Evolutionary conservation across 768 basidiomycete species (phyloP), one percentile per base, ranked within the genome.

Genomic region (Mrakia blollopis): DNA sequence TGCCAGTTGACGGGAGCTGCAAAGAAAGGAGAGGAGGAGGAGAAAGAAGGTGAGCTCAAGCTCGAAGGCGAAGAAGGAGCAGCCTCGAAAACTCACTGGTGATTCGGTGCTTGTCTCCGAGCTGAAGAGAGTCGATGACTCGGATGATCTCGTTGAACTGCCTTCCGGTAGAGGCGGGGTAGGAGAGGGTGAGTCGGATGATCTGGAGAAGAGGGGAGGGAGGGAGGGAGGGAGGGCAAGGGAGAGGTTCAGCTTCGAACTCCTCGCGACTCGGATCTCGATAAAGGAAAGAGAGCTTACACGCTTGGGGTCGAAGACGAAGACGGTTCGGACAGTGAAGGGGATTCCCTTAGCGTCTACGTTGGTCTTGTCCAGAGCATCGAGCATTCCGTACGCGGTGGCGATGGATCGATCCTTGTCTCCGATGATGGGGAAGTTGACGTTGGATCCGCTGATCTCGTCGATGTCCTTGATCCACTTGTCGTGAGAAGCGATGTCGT

Each of bases 321-420:
- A 99, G 78, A 99, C 97, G 11, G 94, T 97, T 78, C 97, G 91
- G 85, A 99, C 89, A 91, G 97, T 99, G 87, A 98, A 94, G 30
- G 97, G 97, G 62, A 98, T 87, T 67, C 94, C 93, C 79, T 83
- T 84, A 74, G 83, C 83, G 79, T 86, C 85, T 76, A 85, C 83
- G 80, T 86, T 99, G 74, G 94, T 95, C 61, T 90, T 88, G 85
- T 99, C 97, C 84, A 94, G 92, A 82, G 91, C 88, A 83, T 98
- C 97, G 76, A 98, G 87, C 96, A 98, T 98, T 83, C 97, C 95
- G 82, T 97, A 96, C 75, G 93, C 85, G 18, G 81, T 81, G 14
- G 93, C 91, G 67, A 98, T 88, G 82, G 88, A 91, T 83, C 96
- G 88, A 82, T 94, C 91, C 32, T 88, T 87, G 83, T 99, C 97